Conservation (phyloP, 805 yeast genomes). For the Cyberlindnera amylophila region DNA sequence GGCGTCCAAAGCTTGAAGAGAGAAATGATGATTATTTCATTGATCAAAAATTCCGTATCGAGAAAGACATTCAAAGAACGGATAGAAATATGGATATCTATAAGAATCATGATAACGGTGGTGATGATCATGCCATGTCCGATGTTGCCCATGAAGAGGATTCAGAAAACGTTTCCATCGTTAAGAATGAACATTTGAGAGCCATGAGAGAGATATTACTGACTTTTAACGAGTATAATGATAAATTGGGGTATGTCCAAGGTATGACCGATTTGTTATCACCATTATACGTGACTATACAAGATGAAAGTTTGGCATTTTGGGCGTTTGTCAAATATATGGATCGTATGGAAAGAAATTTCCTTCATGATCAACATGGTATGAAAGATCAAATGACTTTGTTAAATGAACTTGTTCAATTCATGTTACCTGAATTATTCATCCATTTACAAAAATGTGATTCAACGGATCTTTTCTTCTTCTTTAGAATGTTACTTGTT, state of each 20-base stretch:
- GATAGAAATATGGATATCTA: slow-evolving; percentile 76
- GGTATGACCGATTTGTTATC: slow-evolving; percentile 95
- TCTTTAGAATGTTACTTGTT: slow-evolving; percentile 90
- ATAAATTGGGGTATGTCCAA: slow-evolving; percentile 89
- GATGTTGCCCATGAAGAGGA: slow-evolving; percentile 1
- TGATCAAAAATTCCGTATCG: slow-evolving; percentile 86
- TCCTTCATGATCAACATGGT: slow-evolving; percentile 86
- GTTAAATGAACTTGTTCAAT: slow-evolving; percentile 78
- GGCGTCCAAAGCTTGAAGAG: slow-evolving; percentile 54
- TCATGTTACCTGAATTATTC: slow-evolving; percentile 83
- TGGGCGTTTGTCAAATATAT: slow-evolving; percentile 86
- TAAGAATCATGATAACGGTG: slow-evolving; percentile 33
- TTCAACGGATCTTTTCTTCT: slow-evolving; percentile 85
- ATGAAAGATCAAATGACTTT: slow-evolving; percentile 86
- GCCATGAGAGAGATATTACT: slow-evolving; percentile 72
- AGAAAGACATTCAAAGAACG: slow-evolving; percentile 89
- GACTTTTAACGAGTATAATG: slow-evolving; percentile 82
- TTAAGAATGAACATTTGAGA: slow-evolving; percentile 72
- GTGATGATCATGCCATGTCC: neutral
- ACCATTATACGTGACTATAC: slow-evolving; percentile 64
- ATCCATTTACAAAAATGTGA: slow-evolving; percentile 84
- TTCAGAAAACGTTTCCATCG: slow-evolving; percentile 50
- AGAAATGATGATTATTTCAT: slow-evolving; percentile 69
- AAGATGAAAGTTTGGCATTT: slow-evolving; percentile 77
- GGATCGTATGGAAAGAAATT: slow-evolving; percentile 95